Evolutionary conservation across 2,329 filamentous ascomycete species (phyloP), one percentile per base, ranked within the genome.

Genomic region (Aspergillus chevalieri): DNA sequence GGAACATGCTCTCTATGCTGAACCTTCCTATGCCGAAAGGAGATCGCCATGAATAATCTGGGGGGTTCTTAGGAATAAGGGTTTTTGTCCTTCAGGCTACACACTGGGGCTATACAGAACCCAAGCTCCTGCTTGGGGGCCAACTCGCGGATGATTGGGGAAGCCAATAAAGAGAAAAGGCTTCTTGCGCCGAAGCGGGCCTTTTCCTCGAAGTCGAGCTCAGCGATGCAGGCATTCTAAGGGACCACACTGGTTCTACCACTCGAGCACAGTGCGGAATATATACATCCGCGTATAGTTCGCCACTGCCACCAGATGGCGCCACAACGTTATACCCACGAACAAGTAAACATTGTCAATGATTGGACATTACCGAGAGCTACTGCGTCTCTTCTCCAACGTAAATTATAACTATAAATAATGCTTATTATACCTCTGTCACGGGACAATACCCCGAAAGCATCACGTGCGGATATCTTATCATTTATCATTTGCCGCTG

Each of bases 1-100:
- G 91, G 1, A 97, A 96, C 65, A 74, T 98, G 52, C 78, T 98
- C 61, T 85, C 84, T 6, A 80, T 94, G 72, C 86, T 97, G 85
- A 90, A 90, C 0, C 75, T 96, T 56, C 78, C 81, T 38, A 74
- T 96, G 51, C 92, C 92, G 0, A 78, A 87, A 52, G 89, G 95
- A 61, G 89, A 92, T 49, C 66, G 66, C 45, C 19, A 39, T 2
- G 33, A 46, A 34, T 36, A 10, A 36, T 19, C 8, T 38, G 17
- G 7, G 6, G 3, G 14, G 7, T 38, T n/a, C 34, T 7, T 6
- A n/a, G 14, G 6, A 17, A 17, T 8, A 38, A 6, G 15, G 34
- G 34, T 14, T 38, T 3, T 28, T 10, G 10, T 4, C 26, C 26
- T 30, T 12, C 26, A 12, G 26, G 12, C 10, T 30, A 30, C 3